Conservation (phyloP, 225 moss, liverwort and hornwort species). For the Marchantia polymorpha region DNA sequence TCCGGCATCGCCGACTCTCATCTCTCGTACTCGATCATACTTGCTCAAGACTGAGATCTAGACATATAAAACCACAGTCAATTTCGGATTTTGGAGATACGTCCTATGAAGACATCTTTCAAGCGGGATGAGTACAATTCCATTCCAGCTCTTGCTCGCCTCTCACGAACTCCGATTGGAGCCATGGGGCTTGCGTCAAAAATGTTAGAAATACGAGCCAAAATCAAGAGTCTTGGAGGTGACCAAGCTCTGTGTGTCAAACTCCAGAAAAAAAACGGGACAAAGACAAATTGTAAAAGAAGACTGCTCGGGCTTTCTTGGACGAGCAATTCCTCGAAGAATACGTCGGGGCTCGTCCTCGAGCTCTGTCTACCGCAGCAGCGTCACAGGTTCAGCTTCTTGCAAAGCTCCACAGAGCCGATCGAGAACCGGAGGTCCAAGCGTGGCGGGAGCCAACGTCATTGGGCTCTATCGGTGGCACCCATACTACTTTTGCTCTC, state of each 20-base stretch:
- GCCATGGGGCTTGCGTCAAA: background rate
- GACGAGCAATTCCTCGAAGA: background rate
- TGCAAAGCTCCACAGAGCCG: conserved; percentile 12
- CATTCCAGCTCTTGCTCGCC: background rate
- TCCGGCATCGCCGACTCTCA: conserved; percentile 4
- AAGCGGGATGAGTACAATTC: background rate
- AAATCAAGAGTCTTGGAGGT: background rate
- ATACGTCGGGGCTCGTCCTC: too few species aligned
- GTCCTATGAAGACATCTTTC: background rate
- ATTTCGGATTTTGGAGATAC: too few species aligned
- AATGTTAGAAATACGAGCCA: background rate
- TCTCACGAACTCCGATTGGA: background rate
- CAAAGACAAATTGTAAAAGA: too few species aligned
- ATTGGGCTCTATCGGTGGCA: background rate
- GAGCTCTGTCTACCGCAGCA: background rate
- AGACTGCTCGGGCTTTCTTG: background rate
- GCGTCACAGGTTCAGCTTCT: conserved; percentile 18
- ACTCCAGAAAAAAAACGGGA: too few species aligned
- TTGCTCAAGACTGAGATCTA: background rate
- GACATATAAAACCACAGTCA: background rate
- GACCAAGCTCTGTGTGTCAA: background rate
- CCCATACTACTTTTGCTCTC: background rate
- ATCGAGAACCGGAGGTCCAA: background rate
- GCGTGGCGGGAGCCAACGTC: conserved; percentile 13
- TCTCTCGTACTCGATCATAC: conserved; percentile 1